phyloP scores from a whole-genome alignment of 495 filamentous ascomycete genomes.

The Hypomontagnella monticulosa region DNA sequence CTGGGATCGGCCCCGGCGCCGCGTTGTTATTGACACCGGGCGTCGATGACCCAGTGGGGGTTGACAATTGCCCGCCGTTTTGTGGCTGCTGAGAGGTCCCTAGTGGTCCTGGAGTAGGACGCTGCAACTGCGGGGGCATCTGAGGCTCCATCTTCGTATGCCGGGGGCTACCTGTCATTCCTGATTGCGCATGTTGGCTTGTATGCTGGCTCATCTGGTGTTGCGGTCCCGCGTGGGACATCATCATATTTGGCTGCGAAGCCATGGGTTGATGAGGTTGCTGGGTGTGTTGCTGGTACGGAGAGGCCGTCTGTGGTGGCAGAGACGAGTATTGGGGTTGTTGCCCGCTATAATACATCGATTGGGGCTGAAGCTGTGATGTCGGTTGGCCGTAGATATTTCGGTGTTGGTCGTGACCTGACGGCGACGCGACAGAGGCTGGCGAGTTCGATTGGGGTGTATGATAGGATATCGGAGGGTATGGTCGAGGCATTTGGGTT shows the following conservation, averaged over 20 bases:
- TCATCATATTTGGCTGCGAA: constrained; percentile 65
- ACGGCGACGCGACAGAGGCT: constrained; percentile 91
- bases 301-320: constrained; percentile 70
- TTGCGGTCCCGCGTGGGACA: constrained; percentile 64
- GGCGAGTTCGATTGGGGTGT: constrained; percentile 96
- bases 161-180: constrained; percentile 70
- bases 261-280: constrained; percentile 72
- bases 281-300: constrained; percentile 79
- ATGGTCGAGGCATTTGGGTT: constrained; percentile 84
- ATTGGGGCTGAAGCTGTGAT: constrained; percentile 79
- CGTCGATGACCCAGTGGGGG: constrained; percentile 51
- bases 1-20: constrained; percentile 98
- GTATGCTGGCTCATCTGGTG: constrained; percentile 60
- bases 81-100: constrained; percentile 55
- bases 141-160: constrained; percentile 69
- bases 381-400: constrained; percentile 83
- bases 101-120: constrained; percentile 65
- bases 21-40: constrained; percentile 81
- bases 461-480: constrained; percentile 90
- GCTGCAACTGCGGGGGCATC: constrained; percentile 64
- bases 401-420: constrained; percentile 87
- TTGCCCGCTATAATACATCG: constrained; percentile 71
- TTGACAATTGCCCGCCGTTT: constrained; percentile 65
- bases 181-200: constrained; percentile 57
- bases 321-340: constrained; percentile 76